phyloP scores from a whole-genome alignment of 805 yeast genomes.

The Torulaspora franciscae region DNA sequence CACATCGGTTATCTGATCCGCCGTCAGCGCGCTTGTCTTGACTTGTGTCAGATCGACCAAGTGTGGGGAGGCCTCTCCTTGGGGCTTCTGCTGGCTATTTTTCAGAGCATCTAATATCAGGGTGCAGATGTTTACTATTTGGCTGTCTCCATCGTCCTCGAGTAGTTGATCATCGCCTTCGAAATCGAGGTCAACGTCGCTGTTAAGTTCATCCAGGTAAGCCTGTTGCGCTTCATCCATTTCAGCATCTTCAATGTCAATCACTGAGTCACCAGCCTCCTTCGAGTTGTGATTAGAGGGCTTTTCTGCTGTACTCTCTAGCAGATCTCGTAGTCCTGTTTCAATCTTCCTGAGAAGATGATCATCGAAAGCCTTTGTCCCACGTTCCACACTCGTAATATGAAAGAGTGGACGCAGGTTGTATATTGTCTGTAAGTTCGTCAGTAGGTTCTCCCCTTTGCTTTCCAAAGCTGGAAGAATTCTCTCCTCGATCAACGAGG shows the following conservation, averaged over 20 bases:
- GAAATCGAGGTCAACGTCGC: constrained; percentile 15
- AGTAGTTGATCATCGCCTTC: constrained; percentile 11
- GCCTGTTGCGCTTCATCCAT: constrained; percentile 24
- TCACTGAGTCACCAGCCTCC: not conserved
- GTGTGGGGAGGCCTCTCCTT: not conserved
- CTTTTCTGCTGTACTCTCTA: not conserved
- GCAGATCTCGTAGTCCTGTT: not conserved
- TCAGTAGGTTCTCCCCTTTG: not conserved
- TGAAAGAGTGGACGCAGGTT: constrained; percentile 11
- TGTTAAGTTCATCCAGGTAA: constrained; percentile 22
- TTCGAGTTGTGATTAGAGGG: not conserved
- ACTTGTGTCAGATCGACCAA: not conserved
- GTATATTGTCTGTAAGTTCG: constrained; percentile 3
- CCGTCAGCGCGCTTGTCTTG: constrained; percentile 1
- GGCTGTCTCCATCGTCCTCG: not conserved
- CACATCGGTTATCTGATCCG: not conserved
- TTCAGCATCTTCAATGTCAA: constrained; percentile 4
- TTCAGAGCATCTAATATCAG: not conserved
- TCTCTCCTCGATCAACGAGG: constrained; percentile 2
- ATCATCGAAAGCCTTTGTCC: not conserved
- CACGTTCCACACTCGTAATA: not conserved
- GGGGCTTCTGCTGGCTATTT: not conserved
- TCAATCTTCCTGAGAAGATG: not conserved
- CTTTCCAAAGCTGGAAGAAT: constrained; percentile 8
- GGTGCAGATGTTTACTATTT: not conserved